These are phyloP conservation scores for Termitomyces sp. DNA, from an alignment of 768 basidiomycete species.

Conservation along the genomic window DNA sequence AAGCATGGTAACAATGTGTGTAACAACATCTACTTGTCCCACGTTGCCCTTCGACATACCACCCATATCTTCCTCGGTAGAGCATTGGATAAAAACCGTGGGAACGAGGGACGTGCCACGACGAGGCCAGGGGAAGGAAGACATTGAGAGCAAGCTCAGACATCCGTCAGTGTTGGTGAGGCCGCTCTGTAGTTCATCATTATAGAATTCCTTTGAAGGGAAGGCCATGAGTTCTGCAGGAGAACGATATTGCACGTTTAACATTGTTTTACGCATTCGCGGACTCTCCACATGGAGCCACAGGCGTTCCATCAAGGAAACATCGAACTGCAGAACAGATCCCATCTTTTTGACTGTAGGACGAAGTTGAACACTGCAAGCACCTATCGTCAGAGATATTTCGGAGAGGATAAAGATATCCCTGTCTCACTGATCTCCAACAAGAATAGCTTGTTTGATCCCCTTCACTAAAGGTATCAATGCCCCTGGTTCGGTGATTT, in stretches of 20 bases:
- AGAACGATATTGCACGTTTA: conserved; percentile 66
- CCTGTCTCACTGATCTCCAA: conserved; percentile 62
- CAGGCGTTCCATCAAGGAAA: conserved; percentile 57
- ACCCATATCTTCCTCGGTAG: conserved; percentile 50
- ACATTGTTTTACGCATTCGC: conserved; percentile 51
- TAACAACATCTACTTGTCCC: conserved; percentile 50
- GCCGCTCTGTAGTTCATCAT: conserved; percentile 44
- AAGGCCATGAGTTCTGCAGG: conserved; percentile 51
- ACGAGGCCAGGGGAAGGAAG: conserved; percentile 56
- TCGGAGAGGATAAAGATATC: background rate
- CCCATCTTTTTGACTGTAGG: conserved; percentile 60
- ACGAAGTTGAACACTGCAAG: conserved; percentile 54
- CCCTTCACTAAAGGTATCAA: conserved; percentile 67
- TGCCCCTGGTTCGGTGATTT: conserved; percentile 61
- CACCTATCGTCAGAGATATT: background rate
- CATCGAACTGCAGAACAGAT: conserved; percentile 48
- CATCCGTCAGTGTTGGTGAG: conserved; percentile 29
- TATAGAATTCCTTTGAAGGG: conserved; percentile 61
- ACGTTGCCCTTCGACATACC: conserved; percentile 56
- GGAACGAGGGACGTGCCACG: conserved; percentile 32
- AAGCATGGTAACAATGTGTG: conserved; percentile 40
- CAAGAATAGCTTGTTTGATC: conserved; percentile 48
- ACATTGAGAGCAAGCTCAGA: conserved; percentile 28
- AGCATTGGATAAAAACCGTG: conserved; percentile 54
- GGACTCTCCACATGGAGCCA: conserved; percentile 33